Percentiles rank a stretch among this genome's conserved stretches.
These are phyloP conservation scores for Adiantum capillusveneris DNA, from an alignment of 75 land plant genomes.

Conservation along the genomic window DNA sequence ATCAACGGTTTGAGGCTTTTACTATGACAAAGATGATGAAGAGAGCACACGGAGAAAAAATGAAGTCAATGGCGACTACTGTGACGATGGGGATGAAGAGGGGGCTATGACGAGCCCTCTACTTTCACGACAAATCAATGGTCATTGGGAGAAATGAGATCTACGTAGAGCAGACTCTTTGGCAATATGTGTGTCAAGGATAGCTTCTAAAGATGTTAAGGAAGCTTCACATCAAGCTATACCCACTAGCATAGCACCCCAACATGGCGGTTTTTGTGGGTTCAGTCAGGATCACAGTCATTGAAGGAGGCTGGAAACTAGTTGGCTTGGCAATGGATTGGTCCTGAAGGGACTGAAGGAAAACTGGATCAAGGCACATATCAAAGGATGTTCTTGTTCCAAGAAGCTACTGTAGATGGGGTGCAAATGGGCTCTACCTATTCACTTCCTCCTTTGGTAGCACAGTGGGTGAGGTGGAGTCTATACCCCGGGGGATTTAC, in stretches of 20 bases:
- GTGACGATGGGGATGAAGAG: conserved; percentile 43
- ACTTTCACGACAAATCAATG: conserved; percentile 46
- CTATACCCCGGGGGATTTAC: no score
- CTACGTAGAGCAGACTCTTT: conserved; percentile 6
- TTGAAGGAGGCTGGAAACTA: conserved; percentile 99
- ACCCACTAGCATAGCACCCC: conserved; percentile 11
- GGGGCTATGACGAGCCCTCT: conserved; percentile 59
- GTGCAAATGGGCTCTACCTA: conserved; percentile 39
- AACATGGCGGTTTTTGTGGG: conserved; percentile 41
- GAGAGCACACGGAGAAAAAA: conserved; percentile 37
- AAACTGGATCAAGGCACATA: conserved; percentile 50
- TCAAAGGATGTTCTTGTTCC: conserved; percentile 66
- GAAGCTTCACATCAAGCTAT: no score
- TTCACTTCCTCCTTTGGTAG: conserved; percentile 43
- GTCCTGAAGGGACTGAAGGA: conserved; percentile 48
- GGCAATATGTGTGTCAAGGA: conserved; percentile 34
- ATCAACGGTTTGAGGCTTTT: conserved; percentile 10
- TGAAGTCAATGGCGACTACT: conserved; percentile 35
- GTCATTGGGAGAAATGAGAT: conserved; percentile 5
- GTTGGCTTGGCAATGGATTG: conserved; percentile 75
- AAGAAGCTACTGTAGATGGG: conserved; percentile 36
- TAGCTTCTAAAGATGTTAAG: conserved; percentile 7
- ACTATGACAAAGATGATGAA: conserved; percentile 48
- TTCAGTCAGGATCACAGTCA: conserved; percentile 51
- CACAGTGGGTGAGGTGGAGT: conserved; percentile 32